These are phyloP conservation scores for Diaporthe batatas DNA, from an alignment of 2,329 filamentous ascomycete genomes.

Conservation along the genomic window DNA sequence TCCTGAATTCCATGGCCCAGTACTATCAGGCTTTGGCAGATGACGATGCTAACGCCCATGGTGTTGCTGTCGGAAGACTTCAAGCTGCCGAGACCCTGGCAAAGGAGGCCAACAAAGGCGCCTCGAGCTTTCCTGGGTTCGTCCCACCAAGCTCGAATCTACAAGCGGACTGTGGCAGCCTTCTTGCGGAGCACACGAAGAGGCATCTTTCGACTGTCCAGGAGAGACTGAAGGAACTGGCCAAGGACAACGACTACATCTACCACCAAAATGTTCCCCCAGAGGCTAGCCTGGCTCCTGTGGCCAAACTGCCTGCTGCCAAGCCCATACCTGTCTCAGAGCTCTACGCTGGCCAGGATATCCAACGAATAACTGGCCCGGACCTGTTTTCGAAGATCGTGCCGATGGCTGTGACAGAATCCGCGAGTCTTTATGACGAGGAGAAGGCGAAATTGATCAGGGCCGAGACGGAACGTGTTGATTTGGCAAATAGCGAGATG, in stretches of 20 bases:
- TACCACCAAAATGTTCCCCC: constrained; percentile 94
- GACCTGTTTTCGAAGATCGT: constrained; percentile 98
- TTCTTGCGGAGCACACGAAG: constrained; percentile 85
- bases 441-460: constrained; percentile 97
- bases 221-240: constrained; percentile 80
- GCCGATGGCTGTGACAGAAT: constrained; percentile 95
- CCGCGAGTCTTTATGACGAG: constrained; percentile 96
- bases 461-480: constrained; percentile 93
- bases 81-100: constrained; percentile 83
- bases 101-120: constrained; percentile 81
- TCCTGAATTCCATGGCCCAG: constrained; percentile 88
- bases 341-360: constrained; percentile 96
- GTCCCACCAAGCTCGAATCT: constrained; percentile 87
- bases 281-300: constrained; percentile 83
- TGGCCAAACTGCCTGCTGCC: constrained; percentile 92
- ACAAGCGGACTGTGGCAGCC: constrained; percentile 79
- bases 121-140: constrained; percentile 83
- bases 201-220: constrained; percentile 85
- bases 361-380: constrained; percentile 94
- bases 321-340: constrained; percentile 98
- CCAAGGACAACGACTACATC: constrained; percentile 98
- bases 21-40: constrained; percentile 95
- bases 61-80: constrained; percentile 84
- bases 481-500: constrained; percentile 95
- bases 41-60: constrained; percentile 88